phyloP scores from a whole-genome alignment of 306 rosid genomes.

The Quercus alba region DNA sequence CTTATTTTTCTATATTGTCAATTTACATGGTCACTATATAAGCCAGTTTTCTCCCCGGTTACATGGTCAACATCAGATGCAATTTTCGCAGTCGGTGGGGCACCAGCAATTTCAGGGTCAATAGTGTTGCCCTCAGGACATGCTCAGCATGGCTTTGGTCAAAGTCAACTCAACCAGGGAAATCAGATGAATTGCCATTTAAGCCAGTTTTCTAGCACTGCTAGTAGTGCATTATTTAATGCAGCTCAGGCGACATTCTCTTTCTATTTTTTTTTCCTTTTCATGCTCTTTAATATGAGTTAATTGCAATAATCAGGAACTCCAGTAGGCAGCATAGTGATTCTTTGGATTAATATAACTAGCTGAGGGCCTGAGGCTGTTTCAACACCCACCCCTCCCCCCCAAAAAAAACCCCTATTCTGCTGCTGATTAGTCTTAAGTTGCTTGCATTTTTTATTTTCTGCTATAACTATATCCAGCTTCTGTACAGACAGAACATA shows the following conservation, averaged over 20 bases:
- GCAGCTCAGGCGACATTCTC: slow-evolving; percentile 71
- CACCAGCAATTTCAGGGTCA: slow-evolving; percentile 90
- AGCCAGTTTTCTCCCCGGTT: slow-evolving; percentile 36
- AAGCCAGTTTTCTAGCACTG: slow-evolving; percentile 73
- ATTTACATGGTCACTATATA: too few species aligned
- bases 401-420: too few species aligned
- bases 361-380: background rate
- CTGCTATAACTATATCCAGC: too few species aligned
- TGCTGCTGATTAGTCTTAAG: too few species aligned
- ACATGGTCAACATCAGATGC: slow-evolving; percentile 93
- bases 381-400: too few species aligned
- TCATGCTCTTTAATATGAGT: background rate
- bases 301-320: background rate
- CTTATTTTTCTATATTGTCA: too few species aligned
- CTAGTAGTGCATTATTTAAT: slow-evolving; percentile 73
- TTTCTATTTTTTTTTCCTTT: background rate
- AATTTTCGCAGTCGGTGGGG: slow-evolving; percentile 73
- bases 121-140: slow-evolving; percentile 79
- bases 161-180: slow-evolving; percentile 89
- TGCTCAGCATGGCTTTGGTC: slow-evolving; percentile 80
- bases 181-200: slow-evolving; percentile 75
- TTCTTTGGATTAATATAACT: background rate
- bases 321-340: background rate
- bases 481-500: too few species aligned
- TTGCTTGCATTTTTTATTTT: too few species aligned